phyloP scores from a whole-genome alignment of 371 early-diverging fungal species.

The Rhizopus stolonifer region DNA sequence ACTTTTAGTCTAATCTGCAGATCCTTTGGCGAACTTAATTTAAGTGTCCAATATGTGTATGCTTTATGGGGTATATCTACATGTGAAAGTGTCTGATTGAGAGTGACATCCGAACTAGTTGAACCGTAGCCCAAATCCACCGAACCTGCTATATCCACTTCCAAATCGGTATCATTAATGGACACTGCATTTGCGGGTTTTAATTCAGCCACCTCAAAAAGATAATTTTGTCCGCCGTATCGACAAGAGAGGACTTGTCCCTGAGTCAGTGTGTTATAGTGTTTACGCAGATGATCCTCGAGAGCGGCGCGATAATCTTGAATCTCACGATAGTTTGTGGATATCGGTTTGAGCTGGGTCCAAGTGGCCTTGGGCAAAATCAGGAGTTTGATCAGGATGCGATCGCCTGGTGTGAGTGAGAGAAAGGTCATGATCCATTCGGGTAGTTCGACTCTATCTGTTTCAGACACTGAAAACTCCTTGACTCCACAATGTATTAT shows the following conservation, averaged over 20 bases:
- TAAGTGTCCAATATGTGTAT: constrained; percentile 39
- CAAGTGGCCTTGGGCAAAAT: constrained; percentile 70
- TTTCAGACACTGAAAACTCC: constrained; percentile 66
- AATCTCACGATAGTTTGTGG: constrained; percentile 60
- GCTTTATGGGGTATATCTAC: constrained; percentile 10
- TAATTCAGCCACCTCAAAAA: constrained; percentile 68
- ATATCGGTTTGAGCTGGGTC: constrained; percentile 67
- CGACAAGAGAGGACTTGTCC: constrained; percentile 67
- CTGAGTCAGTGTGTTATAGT: constrained; percentile 71
- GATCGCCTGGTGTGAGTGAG: constrained; percentile 37
- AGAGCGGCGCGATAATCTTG: constrained; percentile 69
- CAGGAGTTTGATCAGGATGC: constrained; percentile 50
- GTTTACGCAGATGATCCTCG: constrained; percentile 72
- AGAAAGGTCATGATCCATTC: constrained; percentile 55
- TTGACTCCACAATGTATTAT: constrained; percentile 72
- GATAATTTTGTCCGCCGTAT: constrained; percentile 52
- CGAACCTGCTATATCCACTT: constrained; percentile 72
- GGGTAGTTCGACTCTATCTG: constrained; percentile 54
- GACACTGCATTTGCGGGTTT: constrained; percentile 68
- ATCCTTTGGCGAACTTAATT: constrained; percentile 3
- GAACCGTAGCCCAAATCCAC: not conserved
- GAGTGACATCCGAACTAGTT: not conserved
- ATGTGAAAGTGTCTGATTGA: not conserved
- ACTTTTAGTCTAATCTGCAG: constrained; percentile 15
- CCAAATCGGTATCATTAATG: constrained; percentile 82